A percentile compares a stretch with the other conserved stretches of the same genome.
phyloP scores from a whole-genome alignment of 2,329 filamentous ascomycete genomes.

The Clarireedia paspali region DNA sequence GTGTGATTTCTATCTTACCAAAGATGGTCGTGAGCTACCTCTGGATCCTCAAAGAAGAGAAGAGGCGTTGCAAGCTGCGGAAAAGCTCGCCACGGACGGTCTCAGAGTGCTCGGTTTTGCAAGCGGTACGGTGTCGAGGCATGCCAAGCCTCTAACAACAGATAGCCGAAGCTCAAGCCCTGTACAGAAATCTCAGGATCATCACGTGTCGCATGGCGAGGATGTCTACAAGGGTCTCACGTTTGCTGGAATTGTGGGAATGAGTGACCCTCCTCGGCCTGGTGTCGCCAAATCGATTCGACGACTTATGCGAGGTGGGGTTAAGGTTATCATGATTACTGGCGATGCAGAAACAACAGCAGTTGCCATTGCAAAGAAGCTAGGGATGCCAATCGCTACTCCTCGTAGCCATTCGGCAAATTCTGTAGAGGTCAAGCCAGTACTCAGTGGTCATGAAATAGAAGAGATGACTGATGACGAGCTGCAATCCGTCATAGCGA shows the following conservation, averaged over 20 bases:
- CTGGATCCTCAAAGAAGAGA: constrained; percentile 69
- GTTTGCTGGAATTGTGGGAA: constrained; percentile 89
- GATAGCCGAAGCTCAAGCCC: constrained; percentile 44
- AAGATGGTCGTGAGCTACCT: constrained; percentile 77
- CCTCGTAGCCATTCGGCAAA: constrained; percentile 44
- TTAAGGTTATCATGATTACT: constrained; percentile 98
- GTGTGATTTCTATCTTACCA: constrained; percentile 85
- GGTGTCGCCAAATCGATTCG: constrained; percentile 86
- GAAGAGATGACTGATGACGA: constrained; percentile 84
- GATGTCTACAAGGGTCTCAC: constrained; percentile 75
- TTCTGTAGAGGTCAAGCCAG: constrained; percentile 57
- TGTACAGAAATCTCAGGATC: constrained; percentile 27
- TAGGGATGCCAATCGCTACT: constrained; percentile 79
- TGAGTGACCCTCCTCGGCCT: constrained; percentile 91
- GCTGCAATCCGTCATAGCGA: constrained; percentile 74
- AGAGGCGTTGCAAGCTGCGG: constrained; percentile 71
- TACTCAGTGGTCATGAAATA: constrained; percentile 85
- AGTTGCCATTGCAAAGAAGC: constrained; percentile 82
- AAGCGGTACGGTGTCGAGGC: constrained; percentile 61
- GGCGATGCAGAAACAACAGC: constrained; percentile 94
- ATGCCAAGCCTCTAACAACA: constrained; percentile 33
- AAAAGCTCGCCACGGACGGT: constrained; percentile 81
- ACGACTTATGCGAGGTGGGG: constrained; percentile 84
- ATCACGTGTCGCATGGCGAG: constrained; percentile 43
- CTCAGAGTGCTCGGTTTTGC: constrained; percentile 89